Evolutionary conservation across 106 monocot genomes (phyloP).

Genomic region (Dendrobium nobile): DNA sequence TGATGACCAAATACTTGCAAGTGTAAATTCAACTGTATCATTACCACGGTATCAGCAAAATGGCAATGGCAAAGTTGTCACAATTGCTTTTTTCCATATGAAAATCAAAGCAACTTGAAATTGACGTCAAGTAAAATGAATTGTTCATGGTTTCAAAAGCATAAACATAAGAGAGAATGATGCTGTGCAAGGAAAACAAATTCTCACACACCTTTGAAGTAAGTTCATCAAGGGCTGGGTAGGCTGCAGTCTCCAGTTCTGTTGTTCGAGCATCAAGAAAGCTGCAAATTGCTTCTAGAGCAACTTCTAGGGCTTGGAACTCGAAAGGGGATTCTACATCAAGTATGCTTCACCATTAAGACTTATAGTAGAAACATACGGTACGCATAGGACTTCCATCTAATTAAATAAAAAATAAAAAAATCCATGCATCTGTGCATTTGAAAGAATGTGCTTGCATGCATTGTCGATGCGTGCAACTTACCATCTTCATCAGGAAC

Average conservation of each 20-base stretch:
- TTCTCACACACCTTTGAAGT: constrained; percentile 41
- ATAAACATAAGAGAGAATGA: background rate
- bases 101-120: background rate
- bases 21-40: background rate
- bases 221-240: constrained; percentile 75
- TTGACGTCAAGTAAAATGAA: background rate
- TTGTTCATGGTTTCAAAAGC: background rate
- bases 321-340: constrained; percentile 68
- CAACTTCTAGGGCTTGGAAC: constrained; percentile 72
- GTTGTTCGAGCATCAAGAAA: constrained; percentile 75
- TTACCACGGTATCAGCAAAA: background rate
- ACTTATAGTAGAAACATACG: background rate
- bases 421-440: background rate
- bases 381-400: background rate
- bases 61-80: background rate
- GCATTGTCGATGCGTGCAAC: background rate
- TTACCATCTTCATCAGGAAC: constrained; percentile 84
- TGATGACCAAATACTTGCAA: background rate
- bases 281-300: constrained; percentile 77
- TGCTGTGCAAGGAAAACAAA: background rate
- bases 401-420: background rate
- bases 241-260: constrained; percentile 69
- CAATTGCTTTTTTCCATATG: background rate
- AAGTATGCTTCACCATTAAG: background rate
- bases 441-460: background rate